Percentiles rank a stretch among this genome's conserved stretches.
Conservation (phyloP, 768 basidiomycete genomes). For the Postia placenta region DNA sequence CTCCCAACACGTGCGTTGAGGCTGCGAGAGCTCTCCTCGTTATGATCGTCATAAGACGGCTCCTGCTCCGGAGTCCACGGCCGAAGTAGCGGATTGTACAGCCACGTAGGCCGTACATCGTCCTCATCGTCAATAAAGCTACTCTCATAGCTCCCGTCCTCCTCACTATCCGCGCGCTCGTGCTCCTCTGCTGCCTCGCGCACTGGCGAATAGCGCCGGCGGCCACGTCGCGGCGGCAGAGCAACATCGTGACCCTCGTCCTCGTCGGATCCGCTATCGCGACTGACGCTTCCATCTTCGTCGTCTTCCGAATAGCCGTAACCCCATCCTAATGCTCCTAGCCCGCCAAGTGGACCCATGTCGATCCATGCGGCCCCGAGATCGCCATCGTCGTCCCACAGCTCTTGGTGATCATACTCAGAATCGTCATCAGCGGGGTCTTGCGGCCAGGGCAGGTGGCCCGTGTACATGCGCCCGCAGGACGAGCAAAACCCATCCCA, state of each 20-base stretch:
- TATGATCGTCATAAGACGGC: not conserved
- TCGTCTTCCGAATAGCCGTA: not conserved
- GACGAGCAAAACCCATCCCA: constrained; percentile 58
- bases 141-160: constrained; percentile 39
- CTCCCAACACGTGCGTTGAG: no score
- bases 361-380: constrained; percentile 10
- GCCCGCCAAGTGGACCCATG: constrained; percentile 8
- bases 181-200: not conserved
- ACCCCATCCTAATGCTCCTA: constrained; percentile 4
- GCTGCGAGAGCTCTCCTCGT: no score
- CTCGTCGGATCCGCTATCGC: not conserved
- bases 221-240: not conserved
- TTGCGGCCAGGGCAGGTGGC: constrained; percentile 18
- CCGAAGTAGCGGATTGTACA: not conserved
- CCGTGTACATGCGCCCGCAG: constrained; percentile 57
- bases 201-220: not conserved
- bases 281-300: not conserved
- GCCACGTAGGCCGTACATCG: constrained; percentile 5
- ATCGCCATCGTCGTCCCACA: constrained; percentile 24
- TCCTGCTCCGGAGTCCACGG: not conserved
- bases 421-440: constrained; percentile 25
- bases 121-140: constrained; percentile 53
- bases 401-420: constrained; percentile 13
- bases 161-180: constrained; percentile 21
- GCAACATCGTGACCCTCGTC: not conserved